A percentile compares a stretch with the other conserved stretches of the same genome.
Conservation (phyloP, 2,329 filamentous ascomycete species). For the Celoporthe dispersa region DNA sequence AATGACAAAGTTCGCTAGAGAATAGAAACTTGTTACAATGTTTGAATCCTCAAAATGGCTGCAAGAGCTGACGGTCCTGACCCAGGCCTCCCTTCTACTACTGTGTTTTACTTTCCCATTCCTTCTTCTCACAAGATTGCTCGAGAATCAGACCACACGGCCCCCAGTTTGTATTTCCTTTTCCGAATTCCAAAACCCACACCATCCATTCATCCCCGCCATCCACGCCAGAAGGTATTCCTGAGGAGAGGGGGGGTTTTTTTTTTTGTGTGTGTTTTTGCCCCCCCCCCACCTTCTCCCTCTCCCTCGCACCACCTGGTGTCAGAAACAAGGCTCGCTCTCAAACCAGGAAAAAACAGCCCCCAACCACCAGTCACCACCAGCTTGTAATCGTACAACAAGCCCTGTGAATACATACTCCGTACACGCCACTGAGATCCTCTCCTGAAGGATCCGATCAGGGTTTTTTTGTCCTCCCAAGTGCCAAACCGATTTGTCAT, state of each 20-base stretch:
- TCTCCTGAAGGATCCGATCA: conserved; percentile 23
- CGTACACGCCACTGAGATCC: conserved; percentile 24
- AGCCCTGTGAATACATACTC: conserved; percentile 13
- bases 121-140: not conserved
- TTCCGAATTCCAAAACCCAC: not conserved
- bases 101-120: not conserved
- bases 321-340: conserved; percentile 25
- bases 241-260: not conserved
- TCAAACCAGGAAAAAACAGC: conserved; percentile 21
- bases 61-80: not conserved
- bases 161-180: not conserved
- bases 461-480: conserved; percentile 5
- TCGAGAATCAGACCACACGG: conserved; percentile 8
- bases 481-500: conserved; percentile 27
- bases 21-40: conserved; percentile 25
- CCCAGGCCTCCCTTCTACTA: not conserved
- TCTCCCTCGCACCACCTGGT: not conserved
- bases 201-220: no score
- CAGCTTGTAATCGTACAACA: conserved; percentile 23
- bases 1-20: not conserved
- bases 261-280: no score
- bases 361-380: conserved; percentile 8
- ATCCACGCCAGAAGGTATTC: not conserved
- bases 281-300: no score
- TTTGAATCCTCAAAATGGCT: conserved; percentile 17